Evolutionary conservation across 1,284 basidiomycete species (phyloP).

Genomic region (Earliella scabrosa): DNA sequence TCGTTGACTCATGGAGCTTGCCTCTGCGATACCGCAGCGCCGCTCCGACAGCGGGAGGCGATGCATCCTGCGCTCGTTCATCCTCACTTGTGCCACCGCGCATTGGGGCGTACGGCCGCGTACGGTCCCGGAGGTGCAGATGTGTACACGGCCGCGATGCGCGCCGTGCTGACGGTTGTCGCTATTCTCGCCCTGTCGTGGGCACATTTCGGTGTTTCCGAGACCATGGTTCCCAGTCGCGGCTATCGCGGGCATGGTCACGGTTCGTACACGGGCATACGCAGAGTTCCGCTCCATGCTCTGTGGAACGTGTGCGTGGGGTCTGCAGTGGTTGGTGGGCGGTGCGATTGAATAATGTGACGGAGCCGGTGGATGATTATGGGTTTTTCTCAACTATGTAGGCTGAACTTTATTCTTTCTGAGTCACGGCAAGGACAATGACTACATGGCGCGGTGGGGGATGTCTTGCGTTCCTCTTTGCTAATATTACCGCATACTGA

Average conservation of each 20-base stretch:
- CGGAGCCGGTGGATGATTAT: too few species aligned
- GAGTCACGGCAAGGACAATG: too few species aligned
- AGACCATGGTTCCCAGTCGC: not conserved
- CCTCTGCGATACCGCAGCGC: conserved; percentile 1
- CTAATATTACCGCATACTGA: not conserved
- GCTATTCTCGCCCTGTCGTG: not conserved
- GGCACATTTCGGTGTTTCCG: not conserved
- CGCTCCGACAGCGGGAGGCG: conserved; percentile 6
- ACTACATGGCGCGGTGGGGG: too few species aligned
- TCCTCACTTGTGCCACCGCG: conserved; percentile 7
- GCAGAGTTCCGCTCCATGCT: not conserved
- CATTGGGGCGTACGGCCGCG: too few species aligned
- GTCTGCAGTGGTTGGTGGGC: too few species aligned
- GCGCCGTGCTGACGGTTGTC: not conserved
- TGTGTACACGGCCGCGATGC: not conserved
- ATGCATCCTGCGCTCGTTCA: not conserved
- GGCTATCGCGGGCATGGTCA: conserved; percentile 1
- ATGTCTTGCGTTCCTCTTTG: too few species aligned
- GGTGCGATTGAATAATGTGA: too few species aligned
- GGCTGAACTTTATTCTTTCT: too few species aligned
- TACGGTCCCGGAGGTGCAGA: conserved; percentile 12
- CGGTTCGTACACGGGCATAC: not conserved
- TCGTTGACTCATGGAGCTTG: not conserved
- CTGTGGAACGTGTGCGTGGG: not conserved
- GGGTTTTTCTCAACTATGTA: too few species aligned